A percentile compares a stretch with the other conserved stretches of the same genome.
phyloP scores from a whole-genome alignment of 148 eudicot species.

The Bassia scoparia region DNA sequence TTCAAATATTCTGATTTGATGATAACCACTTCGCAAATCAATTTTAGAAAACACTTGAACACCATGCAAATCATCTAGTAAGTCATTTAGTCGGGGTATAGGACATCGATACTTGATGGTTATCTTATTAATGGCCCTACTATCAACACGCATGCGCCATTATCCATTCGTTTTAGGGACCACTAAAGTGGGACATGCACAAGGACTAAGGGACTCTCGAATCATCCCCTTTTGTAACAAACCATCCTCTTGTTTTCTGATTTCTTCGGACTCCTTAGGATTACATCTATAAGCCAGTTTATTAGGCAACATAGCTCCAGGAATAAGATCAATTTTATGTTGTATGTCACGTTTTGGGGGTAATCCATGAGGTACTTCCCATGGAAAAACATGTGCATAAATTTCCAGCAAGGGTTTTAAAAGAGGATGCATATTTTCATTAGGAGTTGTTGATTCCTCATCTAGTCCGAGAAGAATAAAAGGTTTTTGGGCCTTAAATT shows the following conservation, averaged over 20 bases:
- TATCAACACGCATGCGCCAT: neutral
- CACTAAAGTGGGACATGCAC: neutral
- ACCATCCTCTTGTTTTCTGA: neutral
- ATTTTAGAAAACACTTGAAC: too few species aligned
- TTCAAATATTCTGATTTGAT: too few species aligned
- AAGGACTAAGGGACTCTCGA: neutral
- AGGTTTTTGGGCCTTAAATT: too few species aligned
- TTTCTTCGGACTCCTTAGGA: neutral
- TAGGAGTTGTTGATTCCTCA: too few species aligned
- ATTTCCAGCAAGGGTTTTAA: too few species aligned
- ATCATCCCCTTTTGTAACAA: neutral
- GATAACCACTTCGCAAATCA: too few species aligned
- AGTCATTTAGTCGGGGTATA: neutral
- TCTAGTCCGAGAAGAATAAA: too few species aligned
- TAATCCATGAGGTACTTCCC: too few species aligned
- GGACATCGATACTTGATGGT: neutral
- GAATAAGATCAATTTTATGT: neutral
- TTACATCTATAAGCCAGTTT: neutral
- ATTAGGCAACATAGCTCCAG: neutral
- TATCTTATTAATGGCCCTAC: neutral
- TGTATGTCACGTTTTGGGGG: too few species aligned
- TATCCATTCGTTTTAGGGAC: neutral
- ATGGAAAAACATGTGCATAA: too few species aligned
- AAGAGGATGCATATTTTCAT: too few species aligned
- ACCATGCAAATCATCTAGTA: neutral